Conservation (phyloP, 352 stramenopile genomes). For the Phytophthora ohioensis region DNA sequence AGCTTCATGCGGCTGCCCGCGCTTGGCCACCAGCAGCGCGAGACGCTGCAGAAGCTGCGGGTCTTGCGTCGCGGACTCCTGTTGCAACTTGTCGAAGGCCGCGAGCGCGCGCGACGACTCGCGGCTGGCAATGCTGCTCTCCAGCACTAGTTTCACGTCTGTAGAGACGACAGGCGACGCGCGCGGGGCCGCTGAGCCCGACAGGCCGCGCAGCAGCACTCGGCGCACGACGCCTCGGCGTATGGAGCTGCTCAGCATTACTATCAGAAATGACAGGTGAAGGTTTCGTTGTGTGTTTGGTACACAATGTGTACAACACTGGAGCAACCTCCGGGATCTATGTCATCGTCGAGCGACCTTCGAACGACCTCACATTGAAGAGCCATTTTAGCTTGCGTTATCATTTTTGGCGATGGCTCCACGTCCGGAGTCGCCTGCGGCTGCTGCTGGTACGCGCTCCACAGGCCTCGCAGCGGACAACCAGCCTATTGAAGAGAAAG, state of each 20-base stretch:
- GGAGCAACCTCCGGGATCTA: neutral
- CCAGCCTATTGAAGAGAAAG: conserved; percentile 13
- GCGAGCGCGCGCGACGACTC: conserved; percentile 51
- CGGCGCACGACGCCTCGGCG: conserved; percentile 13
- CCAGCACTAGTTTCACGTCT: conserved; percentile 36
- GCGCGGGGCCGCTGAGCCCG: conserved; percentile 17
- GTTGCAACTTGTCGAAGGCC: conserved; percentile 57
- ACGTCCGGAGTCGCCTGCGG: conserved; percentile 12
- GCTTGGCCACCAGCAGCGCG: conserved; percentile 71
- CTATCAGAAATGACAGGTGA: neutral
- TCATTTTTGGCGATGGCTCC: conserved; percentile 31
- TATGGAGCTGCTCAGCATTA: conserved; percentile 8
- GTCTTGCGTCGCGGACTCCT: conserved; percentile 26
- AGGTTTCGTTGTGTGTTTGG: no score
- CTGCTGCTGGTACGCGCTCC: neutral
- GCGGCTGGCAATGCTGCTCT: conserved; percentile 42
- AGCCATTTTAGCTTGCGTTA: conserved; percentile 17
- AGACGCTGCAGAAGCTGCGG: conserved; percentile 58
- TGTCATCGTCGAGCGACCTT: neutral
- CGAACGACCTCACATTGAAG: conserved; percentile 16
- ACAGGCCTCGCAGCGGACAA: neutral
- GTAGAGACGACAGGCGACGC: neutral
- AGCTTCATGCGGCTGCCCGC: conserved; percentile 39
- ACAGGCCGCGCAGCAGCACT: conserved; percentile 14
- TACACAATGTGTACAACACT: no score